phyloP scores from a whole-genome alignment of 306 rosid species.

The Bauhinia variegata region DNA sequence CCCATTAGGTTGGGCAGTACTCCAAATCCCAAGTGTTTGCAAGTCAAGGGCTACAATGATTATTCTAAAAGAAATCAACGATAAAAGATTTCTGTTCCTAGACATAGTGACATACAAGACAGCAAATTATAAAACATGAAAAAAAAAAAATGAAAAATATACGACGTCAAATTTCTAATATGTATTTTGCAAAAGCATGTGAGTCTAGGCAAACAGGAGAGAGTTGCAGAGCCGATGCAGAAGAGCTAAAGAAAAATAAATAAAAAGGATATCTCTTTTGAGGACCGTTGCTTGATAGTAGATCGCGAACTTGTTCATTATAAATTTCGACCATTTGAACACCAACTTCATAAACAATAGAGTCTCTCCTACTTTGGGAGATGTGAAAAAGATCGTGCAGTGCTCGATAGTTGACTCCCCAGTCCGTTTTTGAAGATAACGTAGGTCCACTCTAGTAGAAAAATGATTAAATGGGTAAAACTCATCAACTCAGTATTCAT shows the following conservation, averaged over 20 bases:
- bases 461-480: conserved; percentile 31
- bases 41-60: conserved; percentile 72
- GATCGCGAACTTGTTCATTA: conserved; percentile 97
- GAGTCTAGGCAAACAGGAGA: no score
- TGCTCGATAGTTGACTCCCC: conserved; percentile 98
- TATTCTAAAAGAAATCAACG: conserved; percentile 17
- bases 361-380: conserved; percentile 78
- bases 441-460: conserved; percentile 81
- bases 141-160: not conserved
- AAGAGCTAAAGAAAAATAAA: conserved; percentile 3
- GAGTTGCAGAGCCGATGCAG: not conserved
- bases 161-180: conserved; percentile 12
- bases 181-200: not conserved
- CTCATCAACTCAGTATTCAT: not conserved
- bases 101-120: conserved; percentile 10
- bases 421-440: conserved; percentile 69
- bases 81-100: not conserved
- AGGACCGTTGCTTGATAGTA: conserved; percentile 73
- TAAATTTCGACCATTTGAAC: conserved; percentile 99
- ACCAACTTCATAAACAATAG: conserved; percentile 83
- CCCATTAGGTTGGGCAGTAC: conserved; percentile 92
- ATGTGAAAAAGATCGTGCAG: conserved; percentile 88
- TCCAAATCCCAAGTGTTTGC: conserved; percentile 99
- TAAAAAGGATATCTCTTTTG: conserved; percentile 93
- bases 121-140: conserved; percentile 29